A percentile compares a stretch with the other conserved stretches of the same genome.
Conservation (phyloP, 805 yeast genomes). For the Metschnikowia cerradonensis region DNA sequence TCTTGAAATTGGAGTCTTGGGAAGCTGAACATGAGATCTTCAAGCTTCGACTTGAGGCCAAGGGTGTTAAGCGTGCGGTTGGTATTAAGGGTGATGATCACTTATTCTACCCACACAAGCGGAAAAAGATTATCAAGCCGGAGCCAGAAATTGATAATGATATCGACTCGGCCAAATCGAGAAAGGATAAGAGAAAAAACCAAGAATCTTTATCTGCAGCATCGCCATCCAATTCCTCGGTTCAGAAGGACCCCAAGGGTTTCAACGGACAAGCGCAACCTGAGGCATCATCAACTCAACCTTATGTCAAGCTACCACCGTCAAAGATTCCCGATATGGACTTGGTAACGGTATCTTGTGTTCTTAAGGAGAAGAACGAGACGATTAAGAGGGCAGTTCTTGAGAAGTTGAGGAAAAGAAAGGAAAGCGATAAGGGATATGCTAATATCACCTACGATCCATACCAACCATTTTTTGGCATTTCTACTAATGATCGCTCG, state of each 20-base stretch:
- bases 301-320: conserved; percentile 82
- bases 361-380: conserved; percentile 68
- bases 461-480: conserved; percentile 72
- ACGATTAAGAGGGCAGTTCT: conserved; percentile 80
- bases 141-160: conserved; percentile 37
- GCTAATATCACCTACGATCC: conserved; percentile 86
- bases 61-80: conserved; percentile 66
- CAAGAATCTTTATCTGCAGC: conserved; percentile 12
- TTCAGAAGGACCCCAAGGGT: conserved; percentile 15
- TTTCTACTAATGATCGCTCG: conserved; percentile 48
- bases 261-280: conserved; percentile 14
- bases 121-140: conserved; percentile 45
- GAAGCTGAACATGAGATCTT: conserved; percentile 65
- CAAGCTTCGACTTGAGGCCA: conserved; percentile 66
- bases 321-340: conserved; percentile 93
- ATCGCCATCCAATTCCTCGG: conserved; percentile 1
- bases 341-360: conserved; percentile 72
- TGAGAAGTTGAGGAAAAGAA: conserved; percentile 72
- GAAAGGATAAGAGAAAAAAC: conserved; percentile 15
- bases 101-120: conserved; percentile 72
- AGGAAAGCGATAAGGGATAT: conserved; percentile 68
- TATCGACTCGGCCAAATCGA: conserved; percentile 9
- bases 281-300: conserved; percentile 47
- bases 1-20: conserved; percentile 55
- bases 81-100: conserved; percentile 83